A percentile compares a stretch with the other conserved stretches of the same genome.
These are phyloP conservation scores for Porpolomopsis calyptriformis DNA, from an alignment of 768 basidiomycete species.

Conservation along the genomic window DNA sequence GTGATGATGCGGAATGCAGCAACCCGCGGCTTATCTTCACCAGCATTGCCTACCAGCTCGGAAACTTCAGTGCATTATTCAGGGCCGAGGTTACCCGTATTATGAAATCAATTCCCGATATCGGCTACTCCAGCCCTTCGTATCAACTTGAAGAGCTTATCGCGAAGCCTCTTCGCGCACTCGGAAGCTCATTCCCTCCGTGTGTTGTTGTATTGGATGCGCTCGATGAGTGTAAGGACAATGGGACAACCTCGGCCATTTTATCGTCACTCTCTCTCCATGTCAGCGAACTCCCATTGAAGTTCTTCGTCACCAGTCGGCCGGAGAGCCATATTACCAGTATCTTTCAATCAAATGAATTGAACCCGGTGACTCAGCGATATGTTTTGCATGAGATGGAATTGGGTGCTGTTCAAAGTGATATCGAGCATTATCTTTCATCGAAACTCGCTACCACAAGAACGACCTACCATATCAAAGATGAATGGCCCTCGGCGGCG, in stretches of 20 bases:
- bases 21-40: slow-evolving; percentile 18
- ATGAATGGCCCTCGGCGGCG: slow-evolving; percentile 14
- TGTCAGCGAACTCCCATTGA: slow-evolving; percentile 5
- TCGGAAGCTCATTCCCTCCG: slow-evolving; percentile 1
- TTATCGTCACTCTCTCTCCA: slow-evolving; percentile 3
- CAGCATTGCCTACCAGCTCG: slow-evolving; percentile 23
- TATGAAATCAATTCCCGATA: slow-evolving; percentile 10
- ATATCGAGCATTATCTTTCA: slow-evolving; percentile 14
- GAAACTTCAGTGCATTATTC: slow-evolving; percentile 3
- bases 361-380: neutral
- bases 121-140: slow-evolving; percentile 11
- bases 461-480: neutral
- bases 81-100: slow-evolving; percentile 3
- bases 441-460: slow-evolving; percentile 10
- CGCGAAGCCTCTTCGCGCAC: neutral
- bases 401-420: slow-evolving; percentile 5
- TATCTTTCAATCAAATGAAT: neutral
- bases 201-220: slow-evolving; percentile 18
- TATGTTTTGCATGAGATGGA: slow-evolving; percentile 4
- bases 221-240: slow-evolving; percentile 19
- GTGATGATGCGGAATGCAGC: no score
- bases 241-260: slow-evolving; percentile 4
- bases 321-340: slow-evolving; percentile 17
- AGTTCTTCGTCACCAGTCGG: slow-evolving; percentile 19
- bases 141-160: slow-evolving; percentile 14